These are phyloP conservation scores for Piper longum DNA, from an alignment of 164 flowering plant species.

Conservation along the genomic window DNA sequence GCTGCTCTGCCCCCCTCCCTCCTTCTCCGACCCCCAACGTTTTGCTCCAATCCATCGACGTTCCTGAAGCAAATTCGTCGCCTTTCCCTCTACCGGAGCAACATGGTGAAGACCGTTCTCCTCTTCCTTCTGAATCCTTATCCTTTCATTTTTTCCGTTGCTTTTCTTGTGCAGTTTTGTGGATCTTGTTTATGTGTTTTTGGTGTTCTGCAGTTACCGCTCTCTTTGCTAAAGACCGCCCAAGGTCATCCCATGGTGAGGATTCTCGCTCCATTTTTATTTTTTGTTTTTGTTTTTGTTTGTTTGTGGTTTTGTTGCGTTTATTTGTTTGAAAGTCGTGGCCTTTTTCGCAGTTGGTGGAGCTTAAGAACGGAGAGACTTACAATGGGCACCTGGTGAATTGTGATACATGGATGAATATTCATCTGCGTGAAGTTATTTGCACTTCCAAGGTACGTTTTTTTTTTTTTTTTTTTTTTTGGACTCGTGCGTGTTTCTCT, in stretches of 20 bases:
- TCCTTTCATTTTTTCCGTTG: too few relatives aligned
- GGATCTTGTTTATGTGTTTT: too few relatives aligned
- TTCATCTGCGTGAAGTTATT: constrained; percentile 95
- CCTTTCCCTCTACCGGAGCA: too few relatives aligned
- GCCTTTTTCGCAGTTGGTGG: constrained; percentile 51
- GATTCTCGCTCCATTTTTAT: not conserved
- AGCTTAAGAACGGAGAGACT: constrained; percentile 93
- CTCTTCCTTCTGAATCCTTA: too few relatives aligned
- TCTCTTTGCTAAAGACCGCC: constrained; percentile 79
- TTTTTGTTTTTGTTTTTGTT: too few relatives aligned
- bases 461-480: not conserved
- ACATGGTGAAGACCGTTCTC: too few relatives aligned
- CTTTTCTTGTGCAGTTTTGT: too few relatives aligned
- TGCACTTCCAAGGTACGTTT: constrained; percentile 76
- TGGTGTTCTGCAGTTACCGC: constrained; percentile 45
- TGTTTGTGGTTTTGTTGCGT: not conserved
- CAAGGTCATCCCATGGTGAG: constrained; percentile 97
- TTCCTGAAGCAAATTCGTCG: too few relatives aligned
- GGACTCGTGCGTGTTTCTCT: not conserved
- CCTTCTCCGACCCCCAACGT: too few relatives aligned
- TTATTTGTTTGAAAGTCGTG: not conserved
- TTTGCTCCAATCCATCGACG: too few relatives aligned
- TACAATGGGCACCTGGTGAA: constrained; percentile 96
- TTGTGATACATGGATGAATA: constrained; percentile 99
- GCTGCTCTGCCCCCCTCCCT: too few relatives aligned